Base-by-base conservation (phyloP, 2,329 filamentous ascomycete genomes). In the Thielaviopsis ethacetica region DNA sequence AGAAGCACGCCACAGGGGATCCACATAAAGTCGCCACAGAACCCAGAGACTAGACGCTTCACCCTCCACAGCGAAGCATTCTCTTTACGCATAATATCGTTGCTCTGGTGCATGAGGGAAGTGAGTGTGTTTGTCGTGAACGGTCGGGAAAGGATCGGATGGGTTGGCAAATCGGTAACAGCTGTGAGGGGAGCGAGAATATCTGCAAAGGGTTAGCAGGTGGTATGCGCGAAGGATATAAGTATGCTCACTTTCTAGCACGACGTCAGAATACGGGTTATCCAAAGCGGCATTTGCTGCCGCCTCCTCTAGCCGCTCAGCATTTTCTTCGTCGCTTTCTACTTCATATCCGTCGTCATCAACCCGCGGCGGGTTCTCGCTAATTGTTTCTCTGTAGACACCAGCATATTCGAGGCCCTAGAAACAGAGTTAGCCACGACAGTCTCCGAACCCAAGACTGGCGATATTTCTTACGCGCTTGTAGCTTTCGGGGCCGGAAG, bases 261-360 rank as follows among this genome's bases (percentile, higher is more conserved):
- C 80, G 53, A 90, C 79, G 57, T 83, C 82, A 55, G 83, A 78
- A 67, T 91, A 93, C 0, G 87, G 86, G 65, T 93, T 84, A 56
- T 84, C 77, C 63, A 87, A 83, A 41, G 82, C 78, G n/a, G 82
- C 82, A 3, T 78, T 72, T 53, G 80, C 75, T 54, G 80, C 73
- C 50, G 82, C 83, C 54, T 84, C 80, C 63, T 78, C 77, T 22
- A 81, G 69, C 59, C 76, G 78, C 50, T 84, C 80, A 61, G 83
- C 78, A 59, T 86, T 80, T 62, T 87, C 83, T 61, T 88, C 84
- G 62, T 84, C 82, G 67, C 81, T 85, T 50, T 88, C 84, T 59
- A 89, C 74, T 63, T 88, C 82, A 67, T 86, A 89, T 63, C 87
- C 87, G 65, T 91, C 86, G 53, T 88, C 82, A 70, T 91, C 87